Conservation (phyloP, 352 stramenopile species). For the Stramenopiles sp. region DNA sequence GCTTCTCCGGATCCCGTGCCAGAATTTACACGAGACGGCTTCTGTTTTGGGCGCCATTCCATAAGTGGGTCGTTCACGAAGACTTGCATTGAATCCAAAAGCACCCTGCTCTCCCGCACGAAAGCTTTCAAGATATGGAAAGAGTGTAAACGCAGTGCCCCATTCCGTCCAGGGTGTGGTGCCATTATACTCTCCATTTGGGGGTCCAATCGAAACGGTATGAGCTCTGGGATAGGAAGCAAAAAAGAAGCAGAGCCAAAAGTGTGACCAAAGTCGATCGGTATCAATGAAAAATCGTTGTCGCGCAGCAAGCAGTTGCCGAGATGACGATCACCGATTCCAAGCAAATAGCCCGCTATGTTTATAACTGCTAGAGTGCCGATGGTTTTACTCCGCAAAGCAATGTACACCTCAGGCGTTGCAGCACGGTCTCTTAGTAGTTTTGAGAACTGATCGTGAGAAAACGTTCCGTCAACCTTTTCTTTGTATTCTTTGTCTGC, state of each 20-base stretch:
- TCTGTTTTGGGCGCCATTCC: constrained; percentile 42
- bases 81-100: constrained; percentile 66
- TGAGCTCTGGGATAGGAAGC: constrained; percentile 59
- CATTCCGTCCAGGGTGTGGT: constrained; percentile 23
- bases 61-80: constrained; percentile 69
- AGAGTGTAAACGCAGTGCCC: constrained; percentile 24
- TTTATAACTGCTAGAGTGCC: constrained; percentile 55
- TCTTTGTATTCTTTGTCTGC: constrained; percentile 13
- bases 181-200: constrained; percentile 25
- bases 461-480: constrained; percentile 29
- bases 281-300: constrained; percentile 40
- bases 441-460: constrained; percentile 42
- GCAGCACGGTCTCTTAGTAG: constrained; percentile 44
- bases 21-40: too few relatives aligned
- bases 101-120: constrained; percentile 45
- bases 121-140: constrained; percentile 53
- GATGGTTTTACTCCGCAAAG: constrained; percentile 52
- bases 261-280: constrained; percentile 72
- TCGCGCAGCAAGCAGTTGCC: constrained; percentile 69
- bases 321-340: constrained; percentile 66
- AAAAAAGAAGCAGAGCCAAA: constrained; percentile 52
- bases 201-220: constrained; percentile 59
- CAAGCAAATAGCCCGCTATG: constrained; percentile 57
- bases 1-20: neutral
- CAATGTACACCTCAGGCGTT: constrained; percentile 52